Conservation (phyloP, 257 asterid genomes). For the Galeopsis tetrahit region DNA sequence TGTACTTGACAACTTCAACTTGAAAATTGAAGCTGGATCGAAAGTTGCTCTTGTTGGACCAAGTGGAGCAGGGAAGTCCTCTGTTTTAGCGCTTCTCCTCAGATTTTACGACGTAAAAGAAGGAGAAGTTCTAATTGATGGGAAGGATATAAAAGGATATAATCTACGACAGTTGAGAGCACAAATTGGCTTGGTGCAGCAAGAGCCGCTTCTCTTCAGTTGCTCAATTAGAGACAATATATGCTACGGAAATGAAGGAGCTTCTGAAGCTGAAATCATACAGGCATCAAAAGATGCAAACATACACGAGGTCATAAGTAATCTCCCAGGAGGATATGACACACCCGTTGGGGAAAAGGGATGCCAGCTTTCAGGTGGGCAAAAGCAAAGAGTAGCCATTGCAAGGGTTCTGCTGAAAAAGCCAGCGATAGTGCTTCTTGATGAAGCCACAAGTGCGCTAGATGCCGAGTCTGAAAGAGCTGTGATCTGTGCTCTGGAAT, state of each 20-base stretch:
- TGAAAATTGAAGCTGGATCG: slow-evolving; percentile 62
- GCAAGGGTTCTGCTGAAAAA: slow-evolving; percentile 68
- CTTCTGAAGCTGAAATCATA: slow-evolving; percentile 71
- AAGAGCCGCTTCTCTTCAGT: slow-evolving; percentile 78
- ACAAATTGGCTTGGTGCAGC: slow-evolving; percentile 78
- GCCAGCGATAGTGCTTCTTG: slow-evolving; percentile 72
- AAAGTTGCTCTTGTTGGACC: slow-evolving; percentile 76
- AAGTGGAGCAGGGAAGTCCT: slow-evolving; percentile 82
- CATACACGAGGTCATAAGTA: slow-evolving; percentile 70
- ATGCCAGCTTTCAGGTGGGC: slow-evolving; percentile 88
- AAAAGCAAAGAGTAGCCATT: slow-evolving; percentile 76
- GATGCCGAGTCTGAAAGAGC: slow-evolving; percentile 81
- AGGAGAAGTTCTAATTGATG: slow-evolving; percentile 64
- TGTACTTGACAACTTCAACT: slow-evolving; percentile 63
- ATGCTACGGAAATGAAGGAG: slow-evolving; percentile 68
- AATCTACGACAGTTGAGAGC: slow-evolving; percentile 56
- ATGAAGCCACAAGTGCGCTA: slow-evolving; percentile 89
- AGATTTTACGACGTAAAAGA: slow-evolving; percentile 64
- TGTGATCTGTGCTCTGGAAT: slow-evolving; percentile 59
- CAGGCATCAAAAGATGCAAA: slow-evolving; percentile 70
- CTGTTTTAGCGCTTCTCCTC: slow-evolving; percentile 67
- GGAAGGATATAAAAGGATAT: slow-evolving; percentile 49
- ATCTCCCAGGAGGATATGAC: slow-evolving; percentile 64
- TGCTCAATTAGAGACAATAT: slow-evolving; percentile 72
- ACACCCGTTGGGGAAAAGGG: slow-evolving; percentile 80